Percentiles rank a stretch among this genome's conserved stretches.
Conservation (phyloP, 2,329 filamentous ascomycete genomes). For the Penicillium sp. region DNA sequence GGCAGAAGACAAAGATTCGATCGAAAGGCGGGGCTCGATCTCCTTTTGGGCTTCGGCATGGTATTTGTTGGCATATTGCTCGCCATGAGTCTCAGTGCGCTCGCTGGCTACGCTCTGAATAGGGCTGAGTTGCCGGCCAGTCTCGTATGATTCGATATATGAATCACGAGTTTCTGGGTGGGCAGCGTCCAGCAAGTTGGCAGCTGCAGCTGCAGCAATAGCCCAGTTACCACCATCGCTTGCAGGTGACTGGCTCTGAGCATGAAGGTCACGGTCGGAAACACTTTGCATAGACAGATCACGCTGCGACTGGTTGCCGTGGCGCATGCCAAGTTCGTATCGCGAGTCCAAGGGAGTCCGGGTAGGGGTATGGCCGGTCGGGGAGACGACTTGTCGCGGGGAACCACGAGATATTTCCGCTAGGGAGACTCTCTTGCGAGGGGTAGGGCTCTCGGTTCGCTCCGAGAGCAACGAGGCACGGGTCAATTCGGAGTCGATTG, state of each 20-base stretch:
- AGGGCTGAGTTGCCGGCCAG: conserved; percentile 75
- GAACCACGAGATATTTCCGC: conserved; percentile 65
- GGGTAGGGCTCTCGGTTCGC: conserved; percentile 71
- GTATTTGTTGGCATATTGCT: conserved; percentile 9
- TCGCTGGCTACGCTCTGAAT: conserved; percentile 92
- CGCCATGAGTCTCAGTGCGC: conserved; percentile 62
- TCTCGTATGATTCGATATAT: conserved; percentile 54
- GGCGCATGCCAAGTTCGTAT: conserved; percentile 64
- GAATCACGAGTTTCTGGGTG: conserved; percentile 54
- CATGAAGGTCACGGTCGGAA: conserved; percentile 47
- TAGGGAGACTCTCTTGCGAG: conserved; percentile 63
- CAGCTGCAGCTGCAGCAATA: conserved; percentile 42
- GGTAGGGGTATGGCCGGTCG: conserved; percentile 63
- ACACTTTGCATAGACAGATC: conserved; percentile 50
- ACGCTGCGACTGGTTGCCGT: conserved; percentile 58
- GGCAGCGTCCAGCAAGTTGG: conserved; percentile 35
- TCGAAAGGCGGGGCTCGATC: conserved; percentile 50
- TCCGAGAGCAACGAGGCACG: conserved; percentile 84
- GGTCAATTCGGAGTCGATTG: conserved; percentile 83
- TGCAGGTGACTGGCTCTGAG: conserved; percentile 35
- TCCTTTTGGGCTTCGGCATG: conserved; percentile 59
- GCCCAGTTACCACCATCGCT: conserved; percentile 37
- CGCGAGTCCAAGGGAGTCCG: conserved; percentile 50
- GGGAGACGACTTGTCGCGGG: conserved; percentile 55
- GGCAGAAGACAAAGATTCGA: conserved; percentile 59